These are phyloP conservation scores for Salix suchowensis DNA, from an alignment of 345 rosid genomes.

Conservation along the genomic window DNA sequence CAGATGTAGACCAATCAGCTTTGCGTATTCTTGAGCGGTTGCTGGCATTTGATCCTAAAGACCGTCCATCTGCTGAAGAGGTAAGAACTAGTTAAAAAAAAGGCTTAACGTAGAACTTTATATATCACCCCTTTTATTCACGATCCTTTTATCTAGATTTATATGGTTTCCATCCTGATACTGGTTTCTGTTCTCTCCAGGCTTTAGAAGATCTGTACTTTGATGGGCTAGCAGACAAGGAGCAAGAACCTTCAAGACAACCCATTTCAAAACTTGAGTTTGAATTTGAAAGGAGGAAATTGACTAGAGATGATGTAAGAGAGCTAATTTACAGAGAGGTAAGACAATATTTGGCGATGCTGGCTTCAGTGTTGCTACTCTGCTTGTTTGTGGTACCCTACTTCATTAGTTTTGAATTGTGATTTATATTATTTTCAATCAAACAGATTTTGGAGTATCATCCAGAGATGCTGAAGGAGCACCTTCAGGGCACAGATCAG, in stretches of 20 bases:
- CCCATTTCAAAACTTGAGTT: slow-evolving; percentile 87
- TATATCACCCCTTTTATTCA: background rate
- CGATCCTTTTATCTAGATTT: slow-evolving; percentile 1
- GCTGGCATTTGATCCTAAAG: slow-evolving; percentile 92
- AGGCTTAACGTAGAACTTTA: background rate
- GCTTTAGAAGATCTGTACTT: slow-evolving; percentile 94
- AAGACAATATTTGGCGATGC: slow-evolving; percentile 1
- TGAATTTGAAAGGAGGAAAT: slow-evolving; percentile 81
- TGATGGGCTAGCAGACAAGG: slow-evolving; percentile 62
- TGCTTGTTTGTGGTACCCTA: slow-evolving; percentile 5
- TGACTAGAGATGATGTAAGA: slow-evolving; percentile 75
- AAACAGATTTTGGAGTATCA: slow-evolving; percentile 79
- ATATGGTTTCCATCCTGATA: slow-evolving; percentile 1
- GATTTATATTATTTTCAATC: slow-evolving; percentile 8
- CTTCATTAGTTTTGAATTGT: slow-evolving; percentile 10
- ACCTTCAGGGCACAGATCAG: slow-evolving; percentile 58
- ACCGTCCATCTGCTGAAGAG: slow-evolving; percentile 95
- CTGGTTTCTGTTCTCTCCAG: slow-evolving; percentile 30
- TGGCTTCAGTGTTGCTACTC: slow-evolving; percentile 8
- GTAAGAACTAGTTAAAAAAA: slow-evolving; percentile 25
- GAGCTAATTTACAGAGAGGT: slow-evolving; percentile 98
- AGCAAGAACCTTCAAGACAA: slow-evolving; percentile 66
- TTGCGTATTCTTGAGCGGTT: slow-evolving; percentile 69
- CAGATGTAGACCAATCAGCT: slow-evolving; percentile 44
- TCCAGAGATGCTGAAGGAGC: slow-evolving; percentile 37